Percentiles rank a stretch among this genome's conserved stretches.
Evolutionary conservation across 495 filamentous ascomycete species (phyloP).

Genomic region (Echria macrotheca): DNA sequence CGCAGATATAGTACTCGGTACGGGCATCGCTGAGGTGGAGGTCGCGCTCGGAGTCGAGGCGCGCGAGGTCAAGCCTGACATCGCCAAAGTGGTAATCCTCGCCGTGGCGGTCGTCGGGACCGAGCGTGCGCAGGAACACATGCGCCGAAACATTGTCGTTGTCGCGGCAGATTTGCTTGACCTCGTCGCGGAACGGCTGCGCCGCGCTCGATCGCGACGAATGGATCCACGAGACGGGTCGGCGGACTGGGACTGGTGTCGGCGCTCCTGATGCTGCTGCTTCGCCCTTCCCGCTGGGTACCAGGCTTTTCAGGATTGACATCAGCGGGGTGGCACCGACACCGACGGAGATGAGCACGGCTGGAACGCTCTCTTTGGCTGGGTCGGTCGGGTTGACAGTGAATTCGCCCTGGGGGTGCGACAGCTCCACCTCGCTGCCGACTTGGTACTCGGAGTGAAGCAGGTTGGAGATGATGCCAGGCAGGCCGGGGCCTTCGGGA

Average conservation of each 20-base stretch:
- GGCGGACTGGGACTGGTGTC: slow-evolving; percentile 22
- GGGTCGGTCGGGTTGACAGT: slow-evolving; percentile 40
- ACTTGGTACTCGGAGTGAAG: slow-evolving; percentile 55
- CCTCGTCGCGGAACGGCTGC: slow-evolving; percentile 49
- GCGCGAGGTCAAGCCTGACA: slow-evolving; percentile 48
- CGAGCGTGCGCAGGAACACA: slow-evolving; percentile 37
- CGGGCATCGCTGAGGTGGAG: slow-evolving; percentile 46
- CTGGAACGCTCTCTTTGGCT: slow-evolving; percentile 39
- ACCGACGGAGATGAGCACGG: slow-evolving; percentile 65
- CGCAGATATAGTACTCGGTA: slow-evolving; percentile 65
- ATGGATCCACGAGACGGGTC: slow-evolving; percentile 65
- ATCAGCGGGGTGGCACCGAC: slow-evolving; percentile 64
- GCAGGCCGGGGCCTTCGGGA: slow-evolving; percentile 35
- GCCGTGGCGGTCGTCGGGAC: slow-evolving; percentile 42
- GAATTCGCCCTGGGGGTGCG: slow-evolving; percentile 68
- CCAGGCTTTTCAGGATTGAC: slow-evolving; percentile 55
- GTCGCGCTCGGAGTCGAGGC: slow-evolving; percentile 45
- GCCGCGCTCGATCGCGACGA: slow-evolving; percentile 45
- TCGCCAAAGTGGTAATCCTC: slow-evolving; percentile 50
- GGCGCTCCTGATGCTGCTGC: too few relatives aligned
- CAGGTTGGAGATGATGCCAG: slow-evolving; percentile 64
- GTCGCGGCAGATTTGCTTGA: slow-evolving; percentile 43
- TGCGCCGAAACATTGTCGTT: slow-evolving; percentile 36
- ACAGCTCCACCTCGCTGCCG: slow-evolving; percentile 59
- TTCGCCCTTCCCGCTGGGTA: slow-evolving; percentile 20